Conservation (phyloP, 139 green algal species). For the Edaphochlamys debaryana region DNA sequence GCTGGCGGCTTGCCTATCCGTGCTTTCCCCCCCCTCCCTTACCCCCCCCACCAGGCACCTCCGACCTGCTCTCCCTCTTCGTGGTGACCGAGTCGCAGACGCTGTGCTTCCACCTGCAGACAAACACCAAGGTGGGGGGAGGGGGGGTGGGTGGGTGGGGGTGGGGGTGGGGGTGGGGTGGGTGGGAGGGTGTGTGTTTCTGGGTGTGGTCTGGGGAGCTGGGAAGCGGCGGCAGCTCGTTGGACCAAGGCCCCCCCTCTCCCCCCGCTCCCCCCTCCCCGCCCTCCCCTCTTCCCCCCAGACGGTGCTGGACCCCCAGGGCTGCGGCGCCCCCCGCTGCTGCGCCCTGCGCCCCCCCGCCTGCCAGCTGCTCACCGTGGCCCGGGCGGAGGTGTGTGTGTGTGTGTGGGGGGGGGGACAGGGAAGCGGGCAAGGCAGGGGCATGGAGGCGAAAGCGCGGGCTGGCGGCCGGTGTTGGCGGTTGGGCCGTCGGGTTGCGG, state of each 20-base stretch:
- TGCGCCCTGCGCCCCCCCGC: constrained; percentile 33
- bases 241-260: too few relatives aligned
- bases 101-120: constrained; percentile 62
- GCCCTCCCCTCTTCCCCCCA: constrained; percentile 9
- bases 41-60: background rate
- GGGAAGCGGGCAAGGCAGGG: background rate
- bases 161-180: background rate
- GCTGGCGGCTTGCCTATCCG: too few relatives aligned
- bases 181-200: too few relatives aligned
- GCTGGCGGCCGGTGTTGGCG: too few relatives aligned
- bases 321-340: constrained; percentile 30
- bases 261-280: background rate
- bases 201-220: background rate
- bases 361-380: constrained; percentile 34
- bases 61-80: constrained; percentile 63
- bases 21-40: too few relatives aligned
- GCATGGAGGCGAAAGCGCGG: too few relatives aligned
- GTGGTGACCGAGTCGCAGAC: constrained; percentile 77
- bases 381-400: background rate
- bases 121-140: constrained; percentile 39
- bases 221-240: too few relatives aligned
- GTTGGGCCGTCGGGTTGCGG: too few relatives aligned
- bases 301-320: constrained; percentile 66
- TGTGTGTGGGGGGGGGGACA: background rate
- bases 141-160: background rate